Conservation (phyloP, 2,329 filamentous ascomycete genomes). For the Colletotrichum australisinense region DNA sequence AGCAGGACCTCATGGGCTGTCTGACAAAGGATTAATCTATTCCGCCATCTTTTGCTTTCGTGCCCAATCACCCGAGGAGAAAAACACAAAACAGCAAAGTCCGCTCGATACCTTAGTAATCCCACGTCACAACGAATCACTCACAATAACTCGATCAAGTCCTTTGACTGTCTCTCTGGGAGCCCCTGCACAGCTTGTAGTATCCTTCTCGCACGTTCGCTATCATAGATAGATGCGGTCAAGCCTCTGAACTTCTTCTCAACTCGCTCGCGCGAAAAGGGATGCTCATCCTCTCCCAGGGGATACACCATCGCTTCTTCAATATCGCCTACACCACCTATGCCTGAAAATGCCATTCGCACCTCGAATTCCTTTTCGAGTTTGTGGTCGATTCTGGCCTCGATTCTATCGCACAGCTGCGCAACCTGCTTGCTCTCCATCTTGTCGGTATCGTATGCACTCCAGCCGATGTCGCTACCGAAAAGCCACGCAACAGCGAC, state of each 20-base stretch:
- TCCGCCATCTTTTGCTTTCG: too few species aligned
- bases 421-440: neutral
- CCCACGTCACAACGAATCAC: too few species aligned
- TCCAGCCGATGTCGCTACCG: neutral
- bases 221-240: slow-evolving; percentile 34
- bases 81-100: neutral
- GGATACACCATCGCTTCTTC: slow-evolving; percentile 35
- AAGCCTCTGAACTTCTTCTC: slow-evolving; percentile 40
- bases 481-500: neutral
- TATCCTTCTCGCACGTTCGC: neutral
- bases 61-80: too few species aligned
- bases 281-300: slow-evolving; percentile 39
- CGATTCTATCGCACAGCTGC: slow-evolving; percentile 37
- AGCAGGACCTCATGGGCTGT: too few species aligned
- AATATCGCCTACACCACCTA: slow-evolving; percentile 34
- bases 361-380: slow-evolving; percentile 19
- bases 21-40: too few species aligned
- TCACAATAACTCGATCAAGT: neutral
- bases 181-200: neutral
- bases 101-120: neutral
- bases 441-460: neutral
- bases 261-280: slow-evolving; percentile 38
- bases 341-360: slow-evolving; percentile 27
- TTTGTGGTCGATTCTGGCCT: slow-evolving; percentile 32
- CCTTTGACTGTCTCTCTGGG: neutral